Percentiles rank a stretch among this genome's conserved stretches.
These are phyloP conservation scores for Wolfiporia cocos DNA, from an alignment of 1,284 basidiomycete genomes.

Conservation along the genomic window DNA sequence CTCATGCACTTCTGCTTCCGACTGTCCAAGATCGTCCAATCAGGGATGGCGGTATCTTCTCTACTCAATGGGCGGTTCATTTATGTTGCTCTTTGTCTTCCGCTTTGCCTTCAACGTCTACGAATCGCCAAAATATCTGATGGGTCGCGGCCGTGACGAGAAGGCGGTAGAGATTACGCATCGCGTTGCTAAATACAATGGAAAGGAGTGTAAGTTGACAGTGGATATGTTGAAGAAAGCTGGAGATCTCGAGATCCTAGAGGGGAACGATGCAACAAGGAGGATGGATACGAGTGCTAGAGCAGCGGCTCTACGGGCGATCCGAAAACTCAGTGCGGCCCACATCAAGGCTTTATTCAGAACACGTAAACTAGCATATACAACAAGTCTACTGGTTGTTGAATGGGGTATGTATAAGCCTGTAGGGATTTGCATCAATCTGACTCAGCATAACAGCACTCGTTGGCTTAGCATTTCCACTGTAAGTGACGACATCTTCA, in stretches of 20 bases:
- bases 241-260: slow-evolving; percentile 7
- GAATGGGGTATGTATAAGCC: slow-evolving; percentile 36
- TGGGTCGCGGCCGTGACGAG: slow-evolving; percentile 64
- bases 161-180: slow-evolving; percentile 69
- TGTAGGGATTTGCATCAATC: too few species aligned
- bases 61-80: slow-evolving; percentile 56
- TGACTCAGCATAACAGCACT: too few species aligned
- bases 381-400: slow-evolving; percentile 51
- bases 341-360: slow-evolving; percentile 57
- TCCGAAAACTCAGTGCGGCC: slow-evolving; percentile 35
- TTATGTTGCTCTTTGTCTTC: slow-evolving; percentile 55
- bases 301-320: slow-evolving; percentile 34
- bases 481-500: slow-evolving; percentile 33
- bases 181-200: slow-evolving; percentile 66
- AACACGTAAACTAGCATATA: slow-evolving; percentile 55
- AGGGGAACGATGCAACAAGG: slow-evolving; percentile 12
- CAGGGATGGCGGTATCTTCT: slow-evolving; percentile 73
- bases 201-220: slow-evolving; percentile 37
- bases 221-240: slow-evolving; percentile 38
- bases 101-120: slow-evolving; percentile 73
- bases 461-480: slow-evolving; percentile 69
- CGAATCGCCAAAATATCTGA: slow-evolving; percentile 73
- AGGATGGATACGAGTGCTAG: slow-evolving; percentile 25
- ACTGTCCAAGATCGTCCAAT: slow-evolving; percentile 42
- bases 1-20: slow-evolving; percentile 41